Percentiles rank a stretch among this genome's conserved stretches.
These are phyloP conservation scores for Phytophthora citricola DNA, from an alignment of 352 stramenopile species.

Conservation along the genomic window DNA sequence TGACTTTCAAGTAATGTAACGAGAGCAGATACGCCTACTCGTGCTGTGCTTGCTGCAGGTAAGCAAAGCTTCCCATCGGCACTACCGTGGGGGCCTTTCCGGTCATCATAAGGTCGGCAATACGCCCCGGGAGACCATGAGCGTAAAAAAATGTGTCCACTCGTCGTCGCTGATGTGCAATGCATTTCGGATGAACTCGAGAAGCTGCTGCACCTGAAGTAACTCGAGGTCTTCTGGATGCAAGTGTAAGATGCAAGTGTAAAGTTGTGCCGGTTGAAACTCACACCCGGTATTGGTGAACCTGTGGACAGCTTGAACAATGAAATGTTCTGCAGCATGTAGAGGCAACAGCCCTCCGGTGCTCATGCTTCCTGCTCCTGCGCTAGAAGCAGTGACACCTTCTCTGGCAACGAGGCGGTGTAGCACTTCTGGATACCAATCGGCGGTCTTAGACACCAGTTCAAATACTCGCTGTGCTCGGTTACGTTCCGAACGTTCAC, in stretches of 20 bases:
- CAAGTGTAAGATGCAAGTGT: slow-evolving; percentile 41
- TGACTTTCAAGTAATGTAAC: slow-evolving; percentile 23
- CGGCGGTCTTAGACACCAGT: slow-evolving; percentile 33
- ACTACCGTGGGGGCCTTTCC: slow-evolving; percentile 26
- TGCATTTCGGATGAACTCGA: slow-evolving; percentile 52
- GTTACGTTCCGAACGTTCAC: slow-evolving; percentile 48
- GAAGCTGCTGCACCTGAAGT: slow-evolving; percentile 53
- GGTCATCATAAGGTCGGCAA: slow-evolving; percentile 25
- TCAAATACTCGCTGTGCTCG: slow-evolving; percentile 45
- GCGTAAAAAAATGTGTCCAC: slow-evolving; percentile 52
- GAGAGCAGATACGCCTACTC: slow-evolving; percentile 5
- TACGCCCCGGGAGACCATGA: slow-evolving; percentile 41
- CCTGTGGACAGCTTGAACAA: slow-evolving; percentile 57
- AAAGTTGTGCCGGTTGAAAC: slow-evolving; percentile 52
- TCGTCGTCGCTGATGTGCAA: slow-evolving; percentile 41
- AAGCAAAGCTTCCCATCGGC: slow-evolving; percentile 7
- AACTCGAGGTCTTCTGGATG: slow-evolving; percentile 57
- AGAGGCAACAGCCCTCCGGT: slow-evolving; percentile 11
- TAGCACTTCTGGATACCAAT: slow-evolving; percentile 68
- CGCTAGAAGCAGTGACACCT: not conserved
- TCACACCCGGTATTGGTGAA: slow-evolving; percentile 51
- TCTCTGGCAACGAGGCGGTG: slow-evolving; percentile 53
- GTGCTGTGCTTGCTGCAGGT: slow-evolving; percentile 12
- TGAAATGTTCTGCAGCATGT: slow-evolving; percentile 61
- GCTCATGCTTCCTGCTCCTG: slow-evolving; percentile 2